Evolutionary conservation across 257 asterid species (phyloP), one percentile per base, ranked within the genome.

Genomic region (Petunia axillaris): DNA sequence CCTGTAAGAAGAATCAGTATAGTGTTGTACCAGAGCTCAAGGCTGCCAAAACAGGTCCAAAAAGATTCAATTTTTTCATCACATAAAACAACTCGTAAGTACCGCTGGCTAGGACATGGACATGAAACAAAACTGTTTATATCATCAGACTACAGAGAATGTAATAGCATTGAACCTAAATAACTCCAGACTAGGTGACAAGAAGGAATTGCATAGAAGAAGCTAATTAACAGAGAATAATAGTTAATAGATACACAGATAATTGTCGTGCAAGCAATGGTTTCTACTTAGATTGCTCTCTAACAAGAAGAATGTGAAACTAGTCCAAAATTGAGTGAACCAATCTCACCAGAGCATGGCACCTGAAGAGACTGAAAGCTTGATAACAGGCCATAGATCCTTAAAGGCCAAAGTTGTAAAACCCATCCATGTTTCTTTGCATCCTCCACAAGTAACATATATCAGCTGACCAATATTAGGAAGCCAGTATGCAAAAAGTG

Each of bases 291-390:
- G 62, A 55, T 55, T 55, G 25, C 15, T 25, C 1, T 55, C 5
- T 55, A 14, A 55, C 62, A 55, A 13, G 62, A 55, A 14, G 1
- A 57, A 35, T 57, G 15, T 54, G 57, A 25, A 25, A 25, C 9
- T 50, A 50, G 54, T 50, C 3, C 0, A 50, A 14, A 11, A 55
- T 55, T 4, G 25, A 5, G 64, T 58, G 64, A 58, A 25, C 25
- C 25, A 6, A 11, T 59, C 83, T 81, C 71, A 91, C 95, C 97
- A 93, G 35, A 93, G 66, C 98, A 93, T 93, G 2, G 88, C 92
- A 75, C 98, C 97, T 4, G 97, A 88, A 3, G 97, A 88, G 14
- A 90, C 78, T 8, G 97, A 93, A 62, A 93, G 95, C 89, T 84
- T 90, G 85, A 91, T 64, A 0, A 90, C 88, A 0, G 94, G 93